These are phyloP conservation scores for Cokeromyces recurvatus DNA, from an alignment of 371 early-diverging fungal species.

Conservation along the genomic window DNA sequence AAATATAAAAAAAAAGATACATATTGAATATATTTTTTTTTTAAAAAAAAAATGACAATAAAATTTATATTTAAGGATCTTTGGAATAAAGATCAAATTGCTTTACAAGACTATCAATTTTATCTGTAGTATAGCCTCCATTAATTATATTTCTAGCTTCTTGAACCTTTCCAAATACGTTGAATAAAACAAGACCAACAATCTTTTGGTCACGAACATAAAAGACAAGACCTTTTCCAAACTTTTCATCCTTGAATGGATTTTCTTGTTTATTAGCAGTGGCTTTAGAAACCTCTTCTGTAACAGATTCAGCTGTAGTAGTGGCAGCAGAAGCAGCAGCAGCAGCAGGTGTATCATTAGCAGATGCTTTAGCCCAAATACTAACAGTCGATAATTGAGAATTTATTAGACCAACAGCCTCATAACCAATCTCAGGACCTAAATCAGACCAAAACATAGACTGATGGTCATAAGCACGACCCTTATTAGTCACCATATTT, in stretches of 20 bases:
- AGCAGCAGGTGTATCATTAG: constrained; percentile 44
- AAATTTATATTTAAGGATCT: too few relatives aligned
- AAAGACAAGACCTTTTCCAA: constrained; percentile 69
- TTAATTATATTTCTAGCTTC: constrained; percentile 67
- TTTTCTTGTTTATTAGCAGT: constrained; percentile 20
- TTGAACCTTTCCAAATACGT: constrained; percentile 66
- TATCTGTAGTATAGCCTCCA: constrained; percentile 38
- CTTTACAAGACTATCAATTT: constrained; percentile 41
- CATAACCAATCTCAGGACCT: constrained; percentile 73
- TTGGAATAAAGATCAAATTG: constrained; percentile 27
- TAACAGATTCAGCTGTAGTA: constrained; percentile 4
- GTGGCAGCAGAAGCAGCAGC: constrained; percentile 30
- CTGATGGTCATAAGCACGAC: constrained; percentile 67
- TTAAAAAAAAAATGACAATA: too few relatives aligned
- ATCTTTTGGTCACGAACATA: constrained; percentile 63
- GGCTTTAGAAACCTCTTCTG: constrained; percentile 28
- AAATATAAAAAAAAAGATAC: too few relatives aligned
- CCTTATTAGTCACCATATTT: constrained; percentile 61
- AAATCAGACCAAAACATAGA: constrained; percentile 81
- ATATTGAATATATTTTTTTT: too few relatives aligned
- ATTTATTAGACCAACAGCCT: constrained; percentile 72
- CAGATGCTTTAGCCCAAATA: constrained; percentile 67
- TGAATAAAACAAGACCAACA: constrained; percentile 67
- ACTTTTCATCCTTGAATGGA: constrained; percentile 39
- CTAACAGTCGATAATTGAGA: constrained; percentile 63